Conservation (phyloP, 2,329 filamentous ascomycete species). For the Neopestalotiopsis sp. region DNA sequence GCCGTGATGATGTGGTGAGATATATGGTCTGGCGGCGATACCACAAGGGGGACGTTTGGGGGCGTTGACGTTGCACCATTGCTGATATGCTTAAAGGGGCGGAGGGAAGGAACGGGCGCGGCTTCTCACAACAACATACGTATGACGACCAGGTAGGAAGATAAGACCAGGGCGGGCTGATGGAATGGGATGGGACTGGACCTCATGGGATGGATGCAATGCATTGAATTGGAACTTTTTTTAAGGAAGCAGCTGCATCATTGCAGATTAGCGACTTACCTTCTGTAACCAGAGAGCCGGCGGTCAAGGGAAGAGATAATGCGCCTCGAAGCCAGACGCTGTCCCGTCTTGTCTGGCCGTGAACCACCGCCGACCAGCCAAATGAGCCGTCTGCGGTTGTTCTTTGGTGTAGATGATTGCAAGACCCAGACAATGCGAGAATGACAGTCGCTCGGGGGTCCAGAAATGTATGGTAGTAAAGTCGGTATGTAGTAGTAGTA, state of each 20-base stretch:
- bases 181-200: neutral
- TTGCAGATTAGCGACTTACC: constrained; percentile 12
- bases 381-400: neutral
- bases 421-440: neutral
- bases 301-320: constrained; percentile 16
- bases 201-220: no score
- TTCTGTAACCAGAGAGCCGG: constrained; percentile 12
- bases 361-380: neutral
- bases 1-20: neutral
- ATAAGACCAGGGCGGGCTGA: neutral
- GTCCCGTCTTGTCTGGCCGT: neutral
- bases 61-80: neutral
- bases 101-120: neutral
- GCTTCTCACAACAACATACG: neutral
- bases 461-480: no score
- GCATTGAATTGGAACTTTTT: no score
- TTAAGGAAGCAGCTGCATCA: neutral
- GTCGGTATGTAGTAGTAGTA: no score
- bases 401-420: neutral
- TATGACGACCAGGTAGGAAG: neutral
- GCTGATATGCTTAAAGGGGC: neutral
- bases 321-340: neutral
- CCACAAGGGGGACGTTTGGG: neutral
- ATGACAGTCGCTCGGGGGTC: neutral
- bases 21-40: neutral